Conservation (phyloP, 2,329 filamentous ascomycete genomes). For the Raffaelea ambrosiae region DNA sequence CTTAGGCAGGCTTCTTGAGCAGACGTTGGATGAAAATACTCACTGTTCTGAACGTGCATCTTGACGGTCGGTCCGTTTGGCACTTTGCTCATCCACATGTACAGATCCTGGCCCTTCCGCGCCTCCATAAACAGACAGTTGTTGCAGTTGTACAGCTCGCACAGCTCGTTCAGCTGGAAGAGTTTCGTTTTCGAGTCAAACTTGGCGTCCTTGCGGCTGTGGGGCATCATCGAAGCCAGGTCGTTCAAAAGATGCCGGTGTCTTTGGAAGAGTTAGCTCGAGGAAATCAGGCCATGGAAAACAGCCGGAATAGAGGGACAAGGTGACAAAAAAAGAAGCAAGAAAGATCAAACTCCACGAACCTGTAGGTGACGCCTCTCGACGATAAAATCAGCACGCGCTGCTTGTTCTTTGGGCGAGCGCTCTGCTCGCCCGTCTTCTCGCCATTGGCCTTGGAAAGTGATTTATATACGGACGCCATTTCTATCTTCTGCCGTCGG, state of each 20-base stretch:
- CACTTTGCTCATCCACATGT: constrained; percentile 85
- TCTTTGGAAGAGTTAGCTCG: constrained; percentile 34
- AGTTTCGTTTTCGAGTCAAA: constrained; percentile 92
- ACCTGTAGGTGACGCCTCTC: constrained; percentile 84
- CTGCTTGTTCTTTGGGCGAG: constrained; percentile 54
- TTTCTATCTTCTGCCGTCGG: constrained; percentile 18
- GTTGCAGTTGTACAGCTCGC: constrained; percentile 77
- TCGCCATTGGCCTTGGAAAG: constrained; percentile 51
- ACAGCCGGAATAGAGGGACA: background rate
- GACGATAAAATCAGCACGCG: constrained; percentile 86
- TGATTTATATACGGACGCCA: constrained; percentile 70
- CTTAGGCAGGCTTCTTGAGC: too few relatives aligned
- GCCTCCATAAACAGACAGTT: constrained; percentile 93
- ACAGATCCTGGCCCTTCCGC: constrained; percentile 87
- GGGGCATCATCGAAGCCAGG: constrained; percentile 78
- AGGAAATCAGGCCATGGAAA: background rate
- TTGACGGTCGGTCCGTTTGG: constrained; percentile 62
- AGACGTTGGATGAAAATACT: constrained; percentile 15
- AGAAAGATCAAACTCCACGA: constrained; percentile 9
- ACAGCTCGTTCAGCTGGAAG: constrained; percentile 66
- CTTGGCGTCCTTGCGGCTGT: constrained; percentile 90
- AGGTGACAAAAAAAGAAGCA: constrained; percentile 3
- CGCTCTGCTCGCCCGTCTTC: constrained; percentile 32
- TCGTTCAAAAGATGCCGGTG: constrained; percentile 92
- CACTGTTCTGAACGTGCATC: constrained; percentile 70